These are phyloP conservation scores for Conticribra guillardii DNA, from an alignment of 108 stramenopile species.

Conservation along the genomic window DNA sequence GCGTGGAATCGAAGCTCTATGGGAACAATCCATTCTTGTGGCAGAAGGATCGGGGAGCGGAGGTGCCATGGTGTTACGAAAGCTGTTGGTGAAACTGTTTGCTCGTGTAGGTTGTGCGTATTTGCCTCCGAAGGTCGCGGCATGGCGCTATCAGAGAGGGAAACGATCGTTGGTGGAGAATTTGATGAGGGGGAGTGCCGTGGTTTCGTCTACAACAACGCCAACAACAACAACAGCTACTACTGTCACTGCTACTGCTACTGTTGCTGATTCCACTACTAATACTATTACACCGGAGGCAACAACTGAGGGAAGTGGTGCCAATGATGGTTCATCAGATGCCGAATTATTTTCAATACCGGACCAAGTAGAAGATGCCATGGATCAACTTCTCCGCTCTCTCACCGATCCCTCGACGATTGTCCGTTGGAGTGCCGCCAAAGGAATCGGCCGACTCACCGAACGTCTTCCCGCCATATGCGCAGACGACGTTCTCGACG, in stretches of 20 bases:
- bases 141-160: constrained; percentile 96
- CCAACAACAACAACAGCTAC: not conserved
- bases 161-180: constrained; percentile 86
- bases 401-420: constrained; percentile 89
- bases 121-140: constrained; percentile 90
- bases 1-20: constrained; percentile 48
- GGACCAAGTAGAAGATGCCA: constrained; percentile 95
- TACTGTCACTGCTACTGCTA: not conserved
- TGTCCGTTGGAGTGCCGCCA: constrained; percentile 98
- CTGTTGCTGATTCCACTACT: too few species aligned
- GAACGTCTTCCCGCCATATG: constrained; percentile 88
- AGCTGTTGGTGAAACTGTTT: constrained; percentile 92
- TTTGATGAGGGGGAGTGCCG: constrained; percentile 33
- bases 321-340: constrained; percentile 1
- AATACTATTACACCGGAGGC: too few species aligned
- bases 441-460: constrained; percentile 96
- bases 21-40: constrained; percentile 57
- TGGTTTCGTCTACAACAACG: not conserved
- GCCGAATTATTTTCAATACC: constrained; percentile 75
- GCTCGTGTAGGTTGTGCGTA: constrained; percentile 87
- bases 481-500: constrained; percentile 96
- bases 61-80: constrained; percentile 73
- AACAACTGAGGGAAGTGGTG: too few species aligned
- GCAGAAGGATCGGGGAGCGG: constrained; percentile 39
- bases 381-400: constrained; percentile 85